Conservation (phyloP, 352 stramenopile species). For the Phytophthora europaea region DNA sequence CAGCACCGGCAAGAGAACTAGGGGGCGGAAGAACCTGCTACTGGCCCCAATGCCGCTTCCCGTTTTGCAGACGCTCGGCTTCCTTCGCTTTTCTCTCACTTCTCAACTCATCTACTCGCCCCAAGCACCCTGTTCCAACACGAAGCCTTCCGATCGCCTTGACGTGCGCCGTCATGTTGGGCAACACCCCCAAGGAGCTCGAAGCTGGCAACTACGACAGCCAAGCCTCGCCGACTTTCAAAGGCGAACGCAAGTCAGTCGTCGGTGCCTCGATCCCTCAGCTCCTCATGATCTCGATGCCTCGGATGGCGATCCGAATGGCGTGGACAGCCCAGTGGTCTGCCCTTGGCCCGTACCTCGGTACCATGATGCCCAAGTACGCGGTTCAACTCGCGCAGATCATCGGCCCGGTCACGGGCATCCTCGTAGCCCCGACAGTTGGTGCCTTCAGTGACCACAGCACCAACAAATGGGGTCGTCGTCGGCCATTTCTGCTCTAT, state of each 20-base stretch:
- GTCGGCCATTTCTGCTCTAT: conserved; percentile 37
- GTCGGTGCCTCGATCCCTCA: conserved; percentile 35
- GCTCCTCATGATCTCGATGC: conserved; percentile 36
- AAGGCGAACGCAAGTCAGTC: conserved; percentile 24
- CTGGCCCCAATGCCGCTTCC: conserved; percentile 28
- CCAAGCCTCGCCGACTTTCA: conserved; percentile 22
- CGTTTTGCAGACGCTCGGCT: conserved; percentile 4
- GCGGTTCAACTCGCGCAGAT: conserved; percentile 38
- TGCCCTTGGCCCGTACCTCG: conserved; percentile 34
- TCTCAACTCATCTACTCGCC: conserved; percentile 12
- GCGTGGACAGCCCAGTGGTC: conserved; percentile 36
- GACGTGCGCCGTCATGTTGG: conserved; percentile 6
- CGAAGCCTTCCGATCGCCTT: background rate
- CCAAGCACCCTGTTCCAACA: background rate
- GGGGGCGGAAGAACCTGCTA: conserved; percentile 18
- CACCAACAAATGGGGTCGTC: conserved; percentile 34
- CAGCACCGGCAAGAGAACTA: background rate
- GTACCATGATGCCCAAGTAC: conserved; percentile 40
- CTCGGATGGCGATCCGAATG: conserved; percentile 40
- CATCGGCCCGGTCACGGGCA: conserved; percentile 32
- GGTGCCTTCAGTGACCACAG: conserved; percentile 38
- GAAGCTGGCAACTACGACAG: conserved; percentile 30
- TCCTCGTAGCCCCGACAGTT: conserved; percentile 30
- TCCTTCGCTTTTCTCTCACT: conserved; percentile 20
- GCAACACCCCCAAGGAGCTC: conserved; percentile 27